These are phyloP conservation scores for Citropsis articulata DNA, from an alignment of 345 rosid genomes.

Conservation along the genomic window DNA sequence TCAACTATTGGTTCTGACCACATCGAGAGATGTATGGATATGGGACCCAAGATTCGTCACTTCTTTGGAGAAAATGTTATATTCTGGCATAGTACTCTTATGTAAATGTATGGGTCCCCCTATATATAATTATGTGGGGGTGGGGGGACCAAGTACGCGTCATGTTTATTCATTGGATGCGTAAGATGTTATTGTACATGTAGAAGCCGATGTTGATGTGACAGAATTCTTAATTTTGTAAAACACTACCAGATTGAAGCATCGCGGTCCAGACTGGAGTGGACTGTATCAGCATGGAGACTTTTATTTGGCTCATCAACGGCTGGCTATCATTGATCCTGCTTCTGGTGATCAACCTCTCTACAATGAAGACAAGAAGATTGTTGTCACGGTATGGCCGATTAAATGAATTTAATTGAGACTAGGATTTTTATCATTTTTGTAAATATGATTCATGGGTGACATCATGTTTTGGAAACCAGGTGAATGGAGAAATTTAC, in stretches of 20 bases:
- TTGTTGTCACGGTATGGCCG: conserved; percentile 70
- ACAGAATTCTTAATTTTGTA: background rate
- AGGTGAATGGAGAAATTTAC: conserved; percentile 98
- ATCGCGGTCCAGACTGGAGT: conserved; percentile 99
- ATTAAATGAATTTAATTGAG: too few species aligned
- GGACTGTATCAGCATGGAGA: conserved; percentile 78
- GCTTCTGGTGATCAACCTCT: conserved; percentile 98
- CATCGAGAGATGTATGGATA: background rate
- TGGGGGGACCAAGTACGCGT: background rate
- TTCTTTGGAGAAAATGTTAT: background rate
- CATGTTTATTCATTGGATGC: background rate
- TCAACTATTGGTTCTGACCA: background rate
- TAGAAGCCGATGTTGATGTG: background rate
- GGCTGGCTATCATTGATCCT: conserved; percentile 88
- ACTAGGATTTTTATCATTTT: background rate
- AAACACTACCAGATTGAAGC: conserved; percentile 60
- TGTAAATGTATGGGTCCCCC: background rate
- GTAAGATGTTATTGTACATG: background rate
- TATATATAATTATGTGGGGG: too few species aligned
- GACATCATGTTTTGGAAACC: conserved; percentile 4
- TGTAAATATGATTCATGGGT: background rate
- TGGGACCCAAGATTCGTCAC: conserved; percentile 5
- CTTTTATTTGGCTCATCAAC: conserved; percentile 78
- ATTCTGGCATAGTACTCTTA: background rate
- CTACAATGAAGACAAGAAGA: conserved; percentile 68